A percentile compares a stretch with the other conserved stretches of the same genome.
These are phyloP conservation scores for Kalanchoe fedtschenkoi DNA, from an alignment of 164 flowering plant species.

Conservation along the genomic window DNA sequence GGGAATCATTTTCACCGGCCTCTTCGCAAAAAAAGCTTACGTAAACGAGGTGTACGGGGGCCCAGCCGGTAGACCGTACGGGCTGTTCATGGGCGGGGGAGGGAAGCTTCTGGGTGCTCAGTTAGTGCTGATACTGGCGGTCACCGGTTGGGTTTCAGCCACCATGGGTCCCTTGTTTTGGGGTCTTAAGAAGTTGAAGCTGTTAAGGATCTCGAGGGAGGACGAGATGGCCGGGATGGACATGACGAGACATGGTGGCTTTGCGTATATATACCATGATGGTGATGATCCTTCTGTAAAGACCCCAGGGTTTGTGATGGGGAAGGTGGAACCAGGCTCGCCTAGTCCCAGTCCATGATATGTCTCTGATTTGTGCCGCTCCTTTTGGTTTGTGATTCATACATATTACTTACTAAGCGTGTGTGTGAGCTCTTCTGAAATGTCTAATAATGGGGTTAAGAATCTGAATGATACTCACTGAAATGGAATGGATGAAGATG, in stretches of 20 bases:
- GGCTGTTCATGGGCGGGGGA: slow-evolving; percentile 77
- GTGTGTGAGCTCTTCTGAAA: too few relatives aligned
- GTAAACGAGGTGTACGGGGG: slow-evolving; percentile 47
- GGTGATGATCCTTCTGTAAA: slow-evolving; percentile 19
- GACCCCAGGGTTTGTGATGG: slow-evolving; percentile 18
- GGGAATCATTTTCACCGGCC: slow-evolving; percentile 70
- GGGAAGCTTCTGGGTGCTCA: slow-evolving; percentile 58
- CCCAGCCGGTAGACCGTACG: slow-evolving; percentile 36
- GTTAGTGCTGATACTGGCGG: slow-evolving; percentile 51
- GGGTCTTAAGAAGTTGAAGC: slow-evolving; percentile 29
- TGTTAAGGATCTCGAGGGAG: slow-evolving; percentile 51
- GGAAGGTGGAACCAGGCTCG: slow-evolving; percentile 20
- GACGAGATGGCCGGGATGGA: slow-evolving; percentile 88
- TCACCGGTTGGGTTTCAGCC: slow-evolving; percentile 61
- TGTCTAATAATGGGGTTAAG: too few relatives aligned
- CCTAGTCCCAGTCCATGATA: background rate
- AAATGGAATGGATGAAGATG: too few relatives aligned
- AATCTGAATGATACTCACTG: too few relatives aligned
- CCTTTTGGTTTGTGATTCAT: too few relatives aligned
- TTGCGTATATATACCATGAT: slow-evolving; percentile 49
- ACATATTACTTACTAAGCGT: too few relatives aligned
- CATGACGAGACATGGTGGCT: slow-evolving; percentile 71
- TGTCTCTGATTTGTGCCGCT: too few relatives aligned
- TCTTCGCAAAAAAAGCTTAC: slow-evolving; percentile 45
- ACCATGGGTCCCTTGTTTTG: slow-evolving; percentile 70